phyloP scores from a whole-genome alignment of 768 basidiomycete genomes.

The Panaeolus papilionaceus region DNA sequence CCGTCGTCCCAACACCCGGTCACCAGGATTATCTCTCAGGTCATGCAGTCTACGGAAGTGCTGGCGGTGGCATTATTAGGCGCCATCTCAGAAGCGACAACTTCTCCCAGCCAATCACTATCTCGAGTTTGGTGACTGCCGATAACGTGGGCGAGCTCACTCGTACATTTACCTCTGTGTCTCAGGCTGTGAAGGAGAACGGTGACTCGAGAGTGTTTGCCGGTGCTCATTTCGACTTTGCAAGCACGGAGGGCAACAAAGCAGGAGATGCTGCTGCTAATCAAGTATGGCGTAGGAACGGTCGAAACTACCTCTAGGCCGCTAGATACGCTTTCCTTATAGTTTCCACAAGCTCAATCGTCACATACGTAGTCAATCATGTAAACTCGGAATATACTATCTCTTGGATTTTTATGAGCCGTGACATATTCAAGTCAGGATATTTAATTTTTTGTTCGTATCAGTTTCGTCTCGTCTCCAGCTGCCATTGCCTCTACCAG shows the following conservation, averaged over 20 bases:
- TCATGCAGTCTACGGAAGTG: constrained; percentile 9
- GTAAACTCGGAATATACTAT: no score
- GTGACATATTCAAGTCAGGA: no score
- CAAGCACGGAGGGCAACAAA: neutral
- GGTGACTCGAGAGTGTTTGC: constrained; percentile 2
- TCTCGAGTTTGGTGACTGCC: neutral
- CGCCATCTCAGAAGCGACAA: neutral
- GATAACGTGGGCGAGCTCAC: constrained; percentile 4
- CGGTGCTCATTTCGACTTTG: constrained; percentile 16
- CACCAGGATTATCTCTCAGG: constrained; percentile 18
- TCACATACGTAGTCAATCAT: no score
- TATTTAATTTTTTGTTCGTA: no score
- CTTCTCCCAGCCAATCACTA: constrained; percentile 1
- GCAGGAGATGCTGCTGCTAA: constrained; percentile 14
- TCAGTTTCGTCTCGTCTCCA: no score
- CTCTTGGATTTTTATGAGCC: no score
- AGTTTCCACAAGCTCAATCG: no score
- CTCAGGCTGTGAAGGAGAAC: constrained; percentile 9
- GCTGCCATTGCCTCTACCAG: no score
- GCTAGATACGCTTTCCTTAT: neutral
- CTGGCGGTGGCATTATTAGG: neutral
- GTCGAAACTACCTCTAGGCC: neutral
- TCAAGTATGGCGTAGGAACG: constrained; percentile 16
- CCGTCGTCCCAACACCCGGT: constrained; percentile 12
- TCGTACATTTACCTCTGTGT: neutral